phyloP scores from a whole-genome alignment of 2,329 filamentous ascomycete species.

The Ophiocordyceps sinensis region DNA sequence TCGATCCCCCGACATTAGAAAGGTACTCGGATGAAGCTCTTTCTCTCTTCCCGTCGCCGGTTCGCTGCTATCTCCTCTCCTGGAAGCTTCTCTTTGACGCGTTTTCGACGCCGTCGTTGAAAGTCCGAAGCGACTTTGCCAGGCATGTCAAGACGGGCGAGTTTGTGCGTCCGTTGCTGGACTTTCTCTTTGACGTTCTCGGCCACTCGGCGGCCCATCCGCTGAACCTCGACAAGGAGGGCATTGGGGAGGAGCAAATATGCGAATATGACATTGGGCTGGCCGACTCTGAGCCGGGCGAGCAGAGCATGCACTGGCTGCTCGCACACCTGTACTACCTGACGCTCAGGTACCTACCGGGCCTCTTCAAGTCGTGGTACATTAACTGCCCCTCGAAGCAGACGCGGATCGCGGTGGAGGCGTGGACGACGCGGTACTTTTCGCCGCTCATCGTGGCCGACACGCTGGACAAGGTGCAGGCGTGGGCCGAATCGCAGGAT shows the following conservation, averaged over 20 bases:
- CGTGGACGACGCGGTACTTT: conserved; percentile 77
- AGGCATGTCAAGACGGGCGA: conserved; percentile 63
- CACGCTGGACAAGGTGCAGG: conserved; percentile 50
- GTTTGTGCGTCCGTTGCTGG: conserved; percentile 53
- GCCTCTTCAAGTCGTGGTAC: conserved; percentile 73
- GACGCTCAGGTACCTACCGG: conserved; percentile 60
- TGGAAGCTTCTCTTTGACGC: conserved; percentile 88
- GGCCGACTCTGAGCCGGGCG: conserved; percentile 43
- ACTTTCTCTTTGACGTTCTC: conserved; percentile 73
- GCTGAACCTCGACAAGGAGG: conserved; percentile 56
- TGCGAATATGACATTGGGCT: conserved; percentile 35
- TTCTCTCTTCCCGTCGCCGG: conserved; percentile 49
- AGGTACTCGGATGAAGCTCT: conserved; percentile 51
- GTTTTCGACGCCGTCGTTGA: conserved; percentile 63
- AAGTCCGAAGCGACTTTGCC: conserved; percentile 68
- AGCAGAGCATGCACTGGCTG: conserved; percentile 69
- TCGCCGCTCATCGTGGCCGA: conserved; percentile 55
- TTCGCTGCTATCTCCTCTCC: conserved; percentile 71
- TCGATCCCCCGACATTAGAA: conserved; percentile 63
- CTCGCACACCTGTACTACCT: conserved; percentile 78
- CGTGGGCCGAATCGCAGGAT: conserved; percentile 47
- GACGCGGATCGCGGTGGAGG: conserved; percentile 63
- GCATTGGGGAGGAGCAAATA: conserved; percentile 44
- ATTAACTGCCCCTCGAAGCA: conserved; percentile 67
- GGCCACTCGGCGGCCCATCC: conserved; percentile 63